These are phyloP conservation scores for Cymbopogon citratus DNA, from an alignment of 176 grass and related monocot species.

Conservation along the genomic window DNA sequence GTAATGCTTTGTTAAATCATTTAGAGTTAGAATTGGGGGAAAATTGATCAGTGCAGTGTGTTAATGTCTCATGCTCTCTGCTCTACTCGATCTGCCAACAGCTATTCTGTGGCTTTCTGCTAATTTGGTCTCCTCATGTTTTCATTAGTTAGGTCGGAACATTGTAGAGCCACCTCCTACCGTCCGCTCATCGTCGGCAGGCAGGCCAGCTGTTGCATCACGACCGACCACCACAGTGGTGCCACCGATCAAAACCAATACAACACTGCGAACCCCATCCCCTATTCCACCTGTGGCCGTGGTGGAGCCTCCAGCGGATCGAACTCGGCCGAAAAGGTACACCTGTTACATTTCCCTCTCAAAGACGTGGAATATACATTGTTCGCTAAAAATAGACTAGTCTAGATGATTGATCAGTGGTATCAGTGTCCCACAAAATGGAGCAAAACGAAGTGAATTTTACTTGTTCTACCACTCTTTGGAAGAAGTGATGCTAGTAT, in stretches of 20 bases:
- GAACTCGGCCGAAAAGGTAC: constrained; percentile 56
- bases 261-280: constrained; percentile 44
- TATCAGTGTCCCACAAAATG: neutral
- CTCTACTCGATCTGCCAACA: constrained; percentile 22
- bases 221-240: constrained; percentile 63
- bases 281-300: constrained; percentile 66
- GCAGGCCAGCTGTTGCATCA: constrained; percentile 51
- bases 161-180: constrained; percentile 71
- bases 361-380: neutral
- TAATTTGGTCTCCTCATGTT: constrained; percentile 54
- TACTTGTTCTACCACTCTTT: neutral
- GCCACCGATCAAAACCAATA: constrained; percentile 75
- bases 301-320: constrained; percentile 60
- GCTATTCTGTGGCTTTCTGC: constrained; percentile 12
- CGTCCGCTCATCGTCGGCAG: constrained; percentile 70
- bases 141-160: constrained; percentile 97
- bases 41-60: neutral
- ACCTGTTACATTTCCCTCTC: neutral
- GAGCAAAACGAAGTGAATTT: neutral
- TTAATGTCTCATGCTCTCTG: neutral
- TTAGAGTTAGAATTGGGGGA: neutral
- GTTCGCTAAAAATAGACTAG: constrained; percentile 10
- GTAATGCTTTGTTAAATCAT: constrained; percentile 2
- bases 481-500: neutral
- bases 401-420: constrained; percentile 3